These are phyloP conservation scores for Dothideomycetes sp. DNA, from an alignment of 2,329 filamentous ascomycete genomes.

Conservation along the genomic window DNA sequence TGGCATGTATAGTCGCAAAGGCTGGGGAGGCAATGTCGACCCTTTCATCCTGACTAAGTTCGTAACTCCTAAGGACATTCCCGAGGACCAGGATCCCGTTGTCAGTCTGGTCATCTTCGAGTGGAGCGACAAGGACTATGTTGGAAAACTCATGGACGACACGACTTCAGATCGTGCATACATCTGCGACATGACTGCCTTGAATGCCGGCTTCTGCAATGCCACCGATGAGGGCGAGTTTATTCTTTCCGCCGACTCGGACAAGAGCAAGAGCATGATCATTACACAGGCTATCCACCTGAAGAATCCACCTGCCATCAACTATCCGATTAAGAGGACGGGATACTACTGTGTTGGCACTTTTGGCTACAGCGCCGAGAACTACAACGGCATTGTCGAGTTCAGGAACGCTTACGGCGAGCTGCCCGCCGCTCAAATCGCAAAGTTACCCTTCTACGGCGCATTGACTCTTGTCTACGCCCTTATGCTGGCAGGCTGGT, in stretches of 20 bases:
- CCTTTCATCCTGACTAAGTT: constrained; percentile 86
- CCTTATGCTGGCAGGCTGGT: constrained; percentile 80
- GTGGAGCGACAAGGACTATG: constrained; percentile 73
- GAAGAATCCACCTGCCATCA: constrained; percentile 62
- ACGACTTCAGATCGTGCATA: constrained; percentile 45
- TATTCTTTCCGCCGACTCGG: constrained; percentile 67
- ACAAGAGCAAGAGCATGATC: constrained; percentile 61
- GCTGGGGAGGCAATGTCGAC: constrained; percentile 80
- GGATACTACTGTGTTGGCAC: constrained; percentile 94
- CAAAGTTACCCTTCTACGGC: constrained; percentile 95
- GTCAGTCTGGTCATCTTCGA: constrained; percentile 88
- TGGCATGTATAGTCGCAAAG: constrained; percentile 87
- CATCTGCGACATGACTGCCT: constrained; percentile 67
- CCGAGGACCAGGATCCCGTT: constrained; percentile 58
- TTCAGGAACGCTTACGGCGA: constrained; percentile 97
- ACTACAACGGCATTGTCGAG: constrained; percentile 74
- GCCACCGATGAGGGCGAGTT: constrained; percentile 73
- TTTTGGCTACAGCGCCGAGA: constrained; percentile 54
- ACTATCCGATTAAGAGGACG: constrained; percentile 79
- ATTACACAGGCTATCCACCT: constrained; percentile 74
- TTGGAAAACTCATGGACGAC: constrained; percentile 55
- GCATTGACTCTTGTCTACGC: constrained; percentile 90
- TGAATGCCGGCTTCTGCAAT: constrained; percentile 64
- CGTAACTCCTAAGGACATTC: constrained; percentile 45
- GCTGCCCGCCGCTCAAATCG: constrained; percentile 87